A percentile compares a stretch with the other conserved stretches of the same genome.
These are phyloP conservation scores for Coemansia sp. DNA, from an alignment of 192 early-diverging fungal genomes.

Conservation along the genomic window DNA sequence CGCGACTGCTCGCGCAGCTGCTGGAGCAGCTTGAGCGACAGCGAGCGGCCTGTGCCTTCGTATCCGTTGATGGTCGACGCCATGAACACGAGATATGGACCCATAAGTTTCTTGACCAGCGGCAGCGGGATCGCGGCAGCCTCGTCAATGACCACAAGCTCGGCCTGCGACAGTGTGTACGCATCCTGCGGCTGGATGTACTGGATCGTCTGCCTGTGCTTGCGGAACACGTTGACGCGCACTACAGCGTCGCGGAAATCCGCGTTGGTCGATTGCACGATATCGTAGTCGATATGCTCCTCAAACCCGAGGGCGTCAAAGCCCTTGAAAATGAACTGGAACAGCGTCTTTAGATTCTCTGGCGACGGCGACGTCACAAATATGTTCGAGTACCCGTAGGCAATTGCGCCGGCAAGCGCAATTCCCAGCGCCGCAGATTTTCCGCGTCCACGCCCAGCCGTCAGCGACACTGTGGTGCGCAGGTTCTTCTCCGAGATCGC, in stretches of 20 bases:
- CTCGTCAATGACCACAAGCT: constrained; percentile 98
- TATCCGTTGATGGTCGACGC: constrained; percentile 99
- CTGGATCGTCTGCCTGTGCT: constrained; percentile 97
- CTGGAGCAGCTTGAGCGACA: constrained; percentile 94
- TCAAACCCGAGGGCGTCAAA: constrained; percentile 98
- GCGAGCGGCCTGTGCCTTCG: constrained; percentile 96
- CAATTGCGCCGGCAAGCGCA: constrained; percentile 92
- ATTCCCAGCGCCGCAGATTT: constrained; percentile 97
- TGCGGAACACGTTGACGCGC: constrained; percentile 91
- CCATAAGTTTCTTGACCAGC: constrained; percentile 86
- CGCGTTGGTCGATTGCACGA: constrained; percentile 96
- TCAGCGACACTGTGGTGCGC: constrained; percentile 88
- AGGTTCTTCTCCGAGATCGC: constrained; percentile 94
- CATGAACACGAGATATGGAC: constrained; percentile 97
- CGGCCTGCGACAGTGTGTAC: constrained; percentile 91
- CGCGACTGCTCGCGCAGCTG: constrained; percentile 92
- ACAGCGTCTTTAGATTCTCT: constrained; percentile 97
- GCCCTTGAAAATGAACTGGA: constrained; percentile 97
- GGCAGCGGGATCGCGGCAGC: constrained; percentile 98
- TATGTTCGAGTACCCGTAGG: constrained; percentile 98
- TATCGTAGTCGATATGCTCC: constrained; percentile 98
- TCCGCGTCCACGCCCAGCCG: constrained; percentile 94
- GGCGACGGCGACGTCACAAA: constrained; percentile 98
- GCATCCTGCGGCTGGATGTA: constrained; percentile 98
- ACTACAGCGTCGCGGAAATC: constrained; percentile 96